These are phyloP conservation scores for Mortierella polycephala DNA, from an alignment of 371 early-diverging fungal species.

Conservation along the genomic window DNA sequence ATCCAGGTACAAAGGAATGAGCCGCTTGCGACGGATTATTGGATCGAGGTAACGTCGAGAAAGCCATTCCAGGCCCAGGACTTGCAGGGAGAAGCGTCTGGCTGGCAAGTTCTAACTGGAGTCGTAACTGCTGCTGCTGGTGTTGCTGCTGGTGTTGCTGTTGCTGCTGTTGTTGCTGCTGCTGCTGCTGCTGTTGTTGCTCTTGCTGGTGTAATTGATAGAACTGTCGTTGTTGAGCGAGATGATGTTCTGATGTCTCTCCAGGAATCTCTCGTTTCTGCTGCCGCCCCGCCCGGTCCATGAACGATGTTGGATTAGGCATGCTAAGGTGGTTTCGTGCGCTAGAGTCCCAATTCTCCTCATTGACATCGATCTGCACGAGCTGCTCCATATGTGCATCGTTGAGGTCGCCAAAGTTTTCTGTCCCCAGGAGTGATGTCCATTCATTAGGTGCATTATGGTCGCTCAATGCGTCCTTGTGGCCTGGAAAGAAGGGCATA, in stretches of 20 bases:
- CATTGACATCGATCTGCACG: conserved; percentile 33
- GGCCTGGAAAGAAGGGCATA: conserved; percentile 24
- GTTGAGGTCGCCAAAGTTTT: conserved; percentile 10
- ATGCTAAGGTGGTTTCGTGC: conserved; percentile 37
- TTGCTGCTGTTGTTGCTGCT: conserved; percentile 24
- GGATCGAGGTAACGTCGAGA: conserved; percentile 13
- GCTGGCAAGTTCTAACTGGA: conserved; percentile 44
- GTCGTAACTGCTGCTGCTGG: conserved; percentile 38
- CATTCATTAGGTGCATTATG: conserved; percentile 20
- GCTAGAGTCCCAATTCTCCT: conserved; percentile 39
- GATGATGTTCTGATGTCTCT: conserved; percentile 13
- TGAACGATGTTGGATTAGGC: conserved; percentile 44
- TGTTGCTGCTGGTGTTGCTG: conserved; percentile 32
- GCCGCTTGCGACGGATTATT: conserved; percentile 1
- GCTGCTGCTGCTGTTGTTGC: conserved; percentile 32
- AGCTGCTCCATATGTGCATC: conserved; percentile 48
- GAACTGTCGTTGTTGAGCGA: conserved; percentile 23
- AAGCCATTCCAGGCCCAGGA: conserved; percentile 26
- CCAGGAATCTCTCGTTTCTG: conserved; percentile 43
- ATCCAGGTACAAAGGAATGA: conserved; percentile 25
- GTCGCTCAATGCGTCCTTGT: conserved; percentile 31
- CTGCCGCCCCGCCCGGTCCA: conserved; percentile 46
- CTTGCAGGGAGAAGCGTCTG: conserved; percentile 40
- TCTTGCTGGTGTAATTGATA: conserved; percentile 25
- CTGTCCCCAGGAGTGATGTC: conserved; percentile 35